These are phyloP conservation scores for Suhomyces xylopsoci DNA, from an alignment of 805 yeast genomes.

Conservation along the genomic window DNA sequence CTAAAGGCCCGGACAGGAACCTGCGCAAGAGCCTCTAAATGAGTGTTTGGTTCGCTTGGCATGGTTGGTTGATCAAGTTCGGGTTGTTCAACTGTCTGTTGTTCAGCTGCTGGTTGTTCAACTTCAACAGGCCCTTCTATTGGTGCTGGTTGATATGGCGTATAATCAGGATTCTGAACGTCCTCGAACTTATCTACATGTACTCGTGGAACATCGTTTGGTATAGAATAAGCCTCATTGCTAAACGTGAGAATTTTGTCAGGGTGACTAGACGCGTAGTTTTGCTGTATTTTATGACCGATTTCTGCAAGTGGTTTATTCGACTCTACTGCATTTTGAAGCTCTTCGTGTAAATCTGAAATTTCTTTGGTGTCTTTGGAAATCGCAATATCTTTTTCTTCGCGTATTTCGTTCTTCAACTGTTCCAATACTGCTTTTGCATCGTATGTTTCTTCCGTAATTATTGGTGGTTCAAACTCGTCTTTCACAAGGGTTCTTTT, in stretches of 20 bases:
- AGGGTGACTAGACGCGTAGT: slow-evolving; percentile 6
- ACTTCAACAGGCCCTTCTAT: not conserved
- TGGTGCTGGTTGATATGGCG: slow-evolving; percentile 10
- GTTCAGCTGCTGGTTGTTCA: not conserved
- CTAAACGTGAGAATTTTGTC: slow-evolving; percentile 14
- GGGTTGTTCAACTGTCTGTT: too few relatives aligned
- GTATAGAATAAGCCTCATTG: slow-evolving; percentile 10
- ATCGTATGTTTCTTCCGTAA: slow-evolving; percentile 17
- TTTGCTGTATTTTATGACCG: not conserved
- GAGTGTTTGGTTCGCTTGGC: not conserved
- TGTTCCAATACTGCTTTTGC: slow-evolving; percentile 12
- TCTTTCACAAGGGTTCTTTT: slow-evolving; percentile 22
- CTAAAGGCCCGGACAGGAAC: not conserved
- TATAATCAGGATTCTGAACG: slow-evolving; percentile 17
- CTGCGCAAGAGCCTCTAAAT: not conserved
- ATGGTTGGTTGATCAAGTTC: not conserved
- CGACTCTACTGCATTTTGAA: not conserved
- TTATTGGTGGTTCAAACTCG: slow-evolving; percentile 7
- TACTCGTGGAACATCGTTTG: slow-evolving; percentile 9
- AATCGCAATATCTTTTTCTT: not conserved
- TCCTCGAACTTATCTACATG: slow-evolving; percentile 23
- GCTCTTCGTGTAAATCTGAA: slow-evolving; percentile 13
- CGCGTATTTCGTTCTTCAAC: slow-evolving; percentile 21
- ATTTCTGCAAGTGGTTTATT: not conserved
- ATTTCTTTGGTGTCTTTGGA: slow-evolving; percentile 10